Evolutionary conservation across 2,329 filamentous ascomycete species (phyloP).

Genomic region (Rutstroemia sp.): DNA sequence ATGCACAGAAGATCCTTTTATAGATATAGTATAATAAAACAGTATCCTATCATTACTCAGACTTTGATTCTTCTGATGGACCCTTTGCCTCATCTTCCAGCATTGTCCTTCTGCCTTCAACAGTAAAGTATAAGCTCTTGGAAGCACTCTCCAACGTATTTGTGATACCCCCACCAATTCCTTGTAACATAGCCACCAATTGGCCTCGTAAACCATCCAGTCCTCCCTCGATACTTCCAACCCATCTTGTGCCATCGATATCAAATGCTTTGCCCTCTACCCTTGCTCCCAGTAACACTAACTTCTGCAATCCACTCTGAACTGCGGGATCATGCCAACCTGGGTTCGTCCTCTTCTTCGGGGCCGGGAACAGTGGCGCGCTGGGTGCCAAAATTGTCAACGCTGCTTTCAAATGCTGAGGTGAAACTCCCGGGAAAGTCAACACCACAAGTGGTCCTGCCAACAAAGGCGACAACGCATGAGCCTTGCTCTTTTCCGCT

Average conservation of each 20-base stretch:
- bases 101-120: conserved; percentile 75
- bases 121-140: conserved; percentile 77
- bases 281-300: conserved; percentile 78
- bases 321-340: conserved; percentile 74
- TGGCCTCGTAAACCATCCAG: conserved; percentile 74
- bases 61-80: conserved; percentile 15
- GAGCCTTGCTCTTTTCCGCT: conserved; percentile 37
- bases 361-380: conserved; percentile 67
- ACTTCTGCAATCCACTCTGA: conserved; percentile 77
- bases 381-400: conserved; percentile 71
- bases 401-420: conserved; percentile 74
- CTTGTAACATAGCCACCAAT: conserved; percentile 74
- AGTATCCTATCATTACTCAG: conserved; percentile 10
- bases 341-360: conserved; percentile 66
- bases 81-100: conserved; percentile 61
- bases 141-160: conserved; percentile 71
- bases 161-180: conserved; percentile 70
- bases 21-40: conserved; percentile 24
- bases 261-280: conserved; percentile 60
- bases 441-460: conserved; percentile 75
- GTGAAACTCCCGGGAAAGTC: conserved; percentile 75
- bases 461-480: conserved; percentile 67
- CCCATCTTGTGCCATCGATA: conserved; percentile 48
- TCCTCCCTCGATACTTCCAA: conserved; percentile 72
- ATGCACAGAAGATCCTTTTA: conserved; percentile 12